phyloP scores from a whole-genome alignment of 805 yeast genomes.

The Teunomyces stri region DNA sequence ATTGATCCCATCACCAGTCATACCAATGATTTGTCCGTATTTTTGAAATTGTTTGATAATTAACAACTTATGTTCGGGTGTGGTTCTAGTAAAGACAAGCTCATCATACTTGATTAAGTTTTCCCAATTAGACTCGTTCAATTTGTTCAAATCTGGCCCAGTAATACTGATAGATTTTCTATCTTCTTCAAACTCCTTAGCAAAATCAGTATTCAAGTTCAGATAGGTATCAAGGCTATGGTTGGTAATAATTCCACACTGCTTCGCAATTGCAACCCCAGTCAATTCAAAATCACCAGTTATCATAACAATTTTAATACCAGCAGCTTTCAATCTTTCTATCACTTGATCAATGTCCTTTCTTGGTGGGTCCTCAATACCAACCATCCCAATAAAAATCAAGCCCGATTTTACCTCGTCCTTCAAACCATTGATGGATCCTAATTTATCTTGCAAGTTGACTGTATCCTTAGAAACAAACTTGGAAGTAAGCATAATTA shows the following conservation, averaged over 20 bases:
- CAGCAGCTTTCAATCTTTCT: slow-evolving; percentile 33
- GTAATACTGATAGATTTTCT: slow-evolving; percentile 28
- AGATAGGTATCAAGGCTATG: slow-evolving; percentile 19
- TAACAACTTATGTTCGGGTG: slow-evolving; percentile 51
- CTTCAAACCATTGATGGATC: slow-evolving; percentile 12
- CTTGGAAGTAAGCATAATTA: slow-evolving; percentile 26
- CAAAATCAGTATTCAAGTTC: slow-evolving; percentile 12
- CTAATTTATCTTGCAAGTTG: slow-evolving; percentile 11
- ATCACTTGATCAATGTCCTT: slow-evolving; percentile 33
- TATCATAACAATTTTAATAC: slow-evolving; percentile 42
- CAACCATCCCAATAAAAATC: slow-evolving; percentile 37
- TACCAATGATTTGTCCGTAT: slow-evolving; percentile 27
- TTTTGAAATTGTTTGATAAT: slow-evolving; percentile 48
- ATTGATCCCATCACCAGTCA: slow-evolving; percentile 37
- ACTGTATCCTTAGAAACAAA: slow-evolving; percentile 14
- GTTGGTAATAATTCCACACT: slow-evolving; percentile 34
- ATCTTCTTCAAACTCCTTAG: slow-evolving; percentile 13
- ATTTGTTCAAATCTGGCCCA: slow-evolving; percentile 27
- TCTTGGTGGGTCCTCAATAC: slow-evolving; percentile 45
- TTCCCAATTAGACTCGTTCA: slow-evolving; percentile 45
- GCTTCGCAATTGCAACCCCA: slow-evolving; percentile 48
- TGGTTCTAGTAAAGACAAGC: slow-evolving; percentile 39
- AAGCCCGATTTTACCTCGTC: slow-evolving; percentile 16
- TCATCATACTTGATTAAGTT: slow-evolving; percentile 30
- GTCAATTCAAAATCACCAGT: slow-evolving; percentile 57